Percentiles rank a stretch among this genome's conserved stretches.
These are phyloP conservation scores for Yamadazyma diospyri DNA, from an alignment of 1,139 yeast genomes.

Conservation along the genomic window DNA sequence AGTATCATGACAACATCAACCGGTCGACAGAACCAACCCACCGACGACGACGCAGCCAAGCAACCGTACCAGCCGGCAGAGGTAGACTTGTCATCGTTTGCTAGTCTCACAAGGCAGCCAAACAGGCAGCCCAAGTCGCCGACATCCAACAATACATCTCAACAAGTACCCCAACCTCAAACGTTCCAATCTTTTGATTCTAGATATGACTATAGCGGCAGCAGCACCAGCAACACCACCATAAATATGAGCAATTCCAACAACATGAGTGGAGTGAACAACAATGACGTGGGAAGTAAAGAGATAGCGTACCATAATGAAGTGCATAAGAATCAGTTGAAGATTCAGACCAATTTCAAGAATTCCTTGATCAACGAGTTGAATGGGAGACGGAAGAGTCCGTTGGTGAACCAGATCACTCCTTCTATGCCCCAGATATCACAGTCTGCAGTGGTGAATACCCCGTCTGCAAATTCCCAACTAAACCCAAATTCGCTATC, in stretches of 20 bases:
- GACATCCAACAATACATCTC: constrained; percentile 2
- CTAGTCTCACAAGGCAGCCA: constrained; percentile 47
- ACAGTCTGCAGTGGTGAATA: not conserved
- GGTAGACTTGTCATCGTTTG: constrained; percentile 48
- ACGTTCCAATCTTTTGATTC: constrained; percentile 1
- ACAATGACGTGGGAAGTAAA: constrained; percentile 7
- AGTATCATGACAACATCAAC: constrained; percentile 6
- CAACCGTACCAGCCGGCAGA: constrained; percentile 53
- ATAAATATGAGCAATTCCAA: not conserved
- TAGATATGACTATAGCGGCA: not conserved
- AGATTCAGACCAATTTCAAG: constrained; percentile 10
- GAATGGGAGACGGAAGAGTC: constrained; percentile 14
- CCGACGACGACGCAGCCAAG: constrained; percentile 3
- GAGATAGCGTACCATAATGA: constrained; percentile 15
- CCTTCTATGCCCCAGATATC: not conserved
- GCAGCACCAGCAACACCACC: not conserved
- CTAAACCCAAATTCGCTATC: too few species aligned
- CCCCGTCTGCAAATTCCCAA: not conserved
- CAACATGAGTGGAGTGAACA: not conserved
- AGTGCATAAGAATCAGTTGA: constrained; percentile 13
- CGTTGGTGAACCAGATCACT: constrained; percentile 9
- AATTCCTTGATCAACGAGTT: constrained; percentile 13
- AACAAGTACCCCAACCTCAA: not conserved
- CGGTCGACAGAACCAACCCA: not conserved
- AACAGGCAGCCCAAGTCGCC: constrained; percentile 13